Percentiles rank a stretch among this genome's conserved stretches.
Conservation (phyloP, 257 asterid genomes). For the Petrea volubilis region DNA sequence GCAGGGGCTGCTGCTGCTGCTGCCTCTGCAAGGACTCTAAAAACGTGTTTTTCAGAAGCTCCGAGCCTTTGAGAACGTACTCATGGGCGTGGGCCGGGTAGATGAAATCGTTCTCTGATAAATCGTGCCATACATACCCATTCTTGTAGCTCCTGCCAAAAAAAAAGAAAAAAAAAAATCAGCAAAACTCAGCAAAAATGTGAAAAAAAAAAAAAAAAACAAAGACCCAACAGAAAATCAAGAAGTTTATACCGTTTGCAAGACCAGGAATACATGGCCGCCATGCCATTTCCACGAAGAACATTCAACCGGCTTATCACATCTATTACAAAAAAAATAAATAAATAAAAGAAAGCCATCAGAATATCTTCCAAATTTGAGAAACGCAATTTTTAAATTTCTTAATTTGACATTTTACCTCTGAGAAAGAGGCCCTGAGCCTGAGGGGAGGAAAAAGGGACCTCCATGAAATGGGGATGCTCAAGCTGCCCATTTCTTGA, state of each 20-base stretch:
- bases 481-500: slow-evolving; percentile 64
- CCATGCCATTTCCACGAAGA: slow-evolving; percentile 75
- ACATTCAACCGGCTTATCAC: slow-evolving; percentile 57
- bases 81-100: slow-evolving; percentile 66
- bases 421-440: slow-evolving; percentile 48
- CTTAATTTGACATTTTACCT: slow-evolving; percentile 34
- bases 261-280: slow-evolving; percentile 68
- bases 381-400: background rate
- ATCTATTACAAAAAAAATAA: slow-evolving; percentile 29
- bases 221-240: no score
- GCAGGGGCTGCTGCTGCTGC: background rate
- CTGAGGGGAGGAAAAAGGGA: slow-evolving; percentile 56
- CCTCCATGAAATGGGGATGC: slow-evolving; percentile 83
- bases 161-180: background rate
- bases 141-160: slow-evolving; percentile 59
- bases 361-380: no score
- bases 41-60: slow-evolving; percentile 36
- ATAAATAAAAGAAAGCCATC: no score
- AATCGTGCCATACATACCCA: slow-evolving; percentile 78
- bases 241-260: slow-evolving; percentile 61
- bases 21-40: slow-evolving; percentile 15
- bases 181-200: no score
- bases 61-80: slow-evolving; percentile 72
- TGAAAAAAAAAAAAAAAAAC: background rate
- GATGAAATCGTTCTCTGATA: slow-evolving; percentile 59